phyloP scores from a whole-genome alignment of 129 eudicot species.

The Silybum marianum region DNA sequence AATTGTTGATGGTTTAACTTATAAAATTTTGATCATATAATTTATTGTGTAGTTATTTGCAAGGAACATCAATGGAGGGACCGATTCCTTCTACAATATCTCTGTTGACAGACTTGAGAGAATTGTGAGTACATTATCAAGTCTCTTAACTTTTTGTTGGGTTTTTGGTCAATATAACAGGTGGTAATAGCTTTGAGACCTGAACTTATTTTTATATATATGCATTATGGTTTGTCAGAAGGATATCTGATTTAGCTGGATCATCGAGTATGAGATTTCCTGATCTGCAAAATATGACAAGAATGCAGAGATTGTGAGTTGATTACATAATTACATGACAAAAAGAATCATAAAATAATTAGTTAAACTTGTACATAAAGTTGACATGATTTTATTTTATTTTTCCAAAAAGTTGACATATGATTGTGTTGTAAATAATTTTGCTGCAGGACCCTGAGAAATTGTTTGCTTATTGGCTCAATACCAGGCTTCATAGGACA shows the following conservation, averaged over 20 bases:
- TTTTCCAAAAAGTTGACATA: no score
- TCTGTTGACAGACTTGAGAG: no score
- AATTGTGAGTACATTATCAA: constrained; percentile 18
- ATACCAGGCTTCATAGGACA: no score
- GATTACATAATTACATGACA: background rate
- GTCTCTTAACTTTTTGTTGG: background rate
- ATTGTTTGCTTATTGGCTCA: no score
- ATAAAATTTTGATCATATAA: no score
- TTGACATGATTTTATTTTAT: no score
- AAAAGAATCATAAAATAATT: background rate
- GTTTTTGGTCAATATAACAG: background rate
- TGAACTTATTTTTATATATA: background rate
- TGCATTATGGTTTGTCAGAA: background rate
- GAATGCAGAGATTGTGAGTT: constrained; percentile 37
- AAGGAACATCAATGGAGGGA: no score
- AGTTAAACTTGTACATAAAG: no score
- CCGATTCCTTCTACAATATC: no score
- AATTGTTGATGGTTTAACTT: background rate
- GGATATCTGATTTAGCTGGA: constrained; percentile 41
- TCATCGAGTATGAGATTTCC: constrained; percentile 36
- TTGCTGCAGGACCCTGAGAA: no score
- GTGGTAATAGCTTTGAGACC: background rate
- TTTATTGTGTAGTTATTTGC: no score
- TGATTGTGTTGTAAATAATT: no score
- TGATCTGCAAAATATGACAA: constrained; percentile 25